Evolutionary conservation across 2,329 filamentous ascomycete genomes (phyloP).

Genomic region (Colletotrichum melonis): DNA sequence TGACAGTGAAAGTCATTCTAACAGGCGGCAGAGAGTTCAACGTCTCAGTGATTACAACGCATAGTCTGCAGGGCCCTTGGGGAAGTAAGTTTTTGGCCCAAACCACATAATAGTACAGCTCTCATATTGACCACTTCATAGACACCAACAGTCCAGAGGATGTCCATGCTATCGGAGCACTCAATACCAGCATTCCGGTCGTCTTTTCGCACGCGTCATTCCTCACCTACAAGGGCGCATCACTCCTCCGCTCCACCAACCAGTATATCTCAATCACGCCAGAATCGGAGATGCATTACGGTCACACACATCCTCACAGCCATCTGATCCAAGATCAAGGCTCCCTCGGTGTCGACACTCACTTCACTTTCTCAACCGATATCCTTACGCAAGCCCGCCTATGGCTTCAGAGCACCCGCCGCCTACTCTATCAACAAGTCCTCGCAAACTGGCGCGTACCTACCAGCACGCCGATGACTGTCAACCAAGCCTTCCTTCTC

Average conservation of each 20-base stretch:
- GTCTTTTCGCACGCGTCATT: conserved; percentile 64
- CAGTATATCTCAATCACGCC: conserved; percentile 68
- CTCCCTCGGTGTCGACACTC: conserved; percentile 65
- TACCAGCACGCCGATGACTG: conserved; percentile 61
- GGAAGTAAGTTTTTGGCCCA: conserved; percentile 41
- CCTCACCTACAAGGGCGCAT: conserved; percentile 51
- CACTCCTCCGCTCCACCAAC: conserved; percentile 59
- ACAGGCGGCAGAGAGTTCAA: conserved; percentile 45
- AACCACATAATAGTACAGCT: not conserved
- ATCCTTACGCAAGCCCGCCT: conserved; percentile 63
- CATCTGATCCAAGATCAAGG: conserved; percentile 61
- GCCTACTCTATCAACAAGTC: conserved; percentile 50
- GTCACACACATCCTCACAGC: conserved; percentile 59
- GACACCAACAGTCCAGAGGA: conserved; percentile 52
- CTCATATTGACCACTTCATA: not conserved
- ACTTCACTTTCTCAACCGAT: conserved; percentile 63
- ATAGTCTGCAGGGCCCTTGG: conserved; percentile 54
- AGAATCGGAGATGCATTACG: conserved; percentile 70
- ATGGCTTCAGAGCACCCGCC: conserved; percentile 61
- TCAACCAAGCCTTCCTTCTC: conserved; percentile 65
- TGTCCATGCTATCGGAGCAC: conserved; percentile 48
- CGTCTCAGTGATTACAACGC: conserved; percentile 58
- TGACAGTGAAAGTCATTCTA: not conserved
- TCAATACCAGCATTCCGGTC: conserved; percentile 58
- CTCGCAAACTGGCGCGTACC: conserved; percentile 56